Base-by-base conservation (phyloP, 495 filamentous ascomycete genomes). In the Saxophila tyrrhenica region DNA sequence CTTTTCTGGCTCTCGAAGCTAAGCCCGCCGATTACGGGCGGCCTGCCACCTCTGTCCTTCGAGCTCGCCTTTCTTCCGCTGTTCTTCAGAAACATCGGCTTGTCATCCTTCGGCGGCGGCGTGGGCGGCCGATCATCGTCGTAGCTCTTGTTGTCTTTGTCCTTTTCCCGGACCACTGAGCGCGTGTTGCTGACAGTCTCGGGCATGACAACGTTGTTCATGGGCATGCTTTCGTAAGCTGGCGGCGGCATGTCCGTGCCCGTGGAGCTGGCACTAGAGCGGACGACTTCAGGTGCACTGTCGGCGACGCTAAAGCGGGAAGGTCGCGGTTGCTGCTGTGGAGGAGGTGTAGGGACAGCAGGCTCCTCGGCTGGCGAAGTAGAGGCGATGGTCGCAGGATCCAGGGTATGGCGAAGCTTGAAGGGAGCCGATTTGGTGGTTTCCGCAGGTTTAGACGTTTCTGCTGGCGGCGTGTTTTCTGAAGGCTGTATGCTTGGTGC, bases 71-170 rank as follows among this genome's bases (percentile, higher is more conserved):
- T 16, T 22, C 22, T 29, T 13, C 11, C 49, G 3, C 25, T 39
- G 9, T 8, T 20, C 7, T 29, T 43, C 56, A 29, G 39, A 15
- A n/a, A 22, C 11, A 1, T 15, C n/a, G 21, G 45, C 19, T 24
- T 46, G 7, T 51, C 52, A 25, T 60, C 57, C 42, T 60, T 60
- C 10, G 52, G 46, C 13, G 57, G 57, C 16, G 52, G 39, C 17
- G 20, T 11, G 2, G 57, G 57, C 21, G 57, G 57, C 1, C 21
- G 3, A 25, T 48, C 45, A 17, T 48, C 45, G 25, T 25, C 24
- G 20, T 25, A 23, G 2, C 20, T 7, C 45, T 25, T 46, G 21
- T 25, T 19, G 24, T 44, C 20, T 25, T 51, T 35, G 0, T 24
- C 43, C 29, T 49, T 50, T 7, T 50, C 50, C 22, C 51, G 32